These are phyloP conservation scores for Serendipita sp. DNA, from an alignment of 768 basidiomycete genomes.

Conservation along the genomic window DNA sequence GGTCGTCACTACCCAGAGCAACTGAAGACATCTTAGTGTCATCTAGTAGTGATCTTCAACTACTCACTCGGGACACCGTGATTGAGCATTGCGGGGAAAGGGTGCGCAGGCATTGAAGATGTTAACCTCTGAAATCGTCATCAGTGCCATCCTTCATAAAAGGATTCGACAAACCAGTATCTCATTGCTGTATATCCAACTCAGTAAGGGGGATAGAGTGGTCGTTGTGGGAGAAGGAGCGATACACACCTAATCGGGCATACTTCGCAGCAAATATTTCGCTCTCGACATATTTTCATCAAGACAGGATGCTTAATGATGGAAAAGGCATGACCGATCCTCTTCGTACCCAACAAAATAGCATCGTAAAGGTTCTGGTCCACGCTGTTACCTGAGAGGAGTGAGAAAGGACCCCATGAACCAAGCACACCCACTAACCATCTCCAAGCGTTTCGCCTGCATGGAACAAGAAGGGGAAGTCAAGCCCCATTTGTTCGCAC, in stretches of 20 bases:
- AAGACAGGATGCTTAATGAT: constrained; percentile 62
- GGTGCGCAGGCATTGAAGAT: constrained; percentile 67
- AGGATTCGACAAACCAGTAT: constrained; percentile 33
- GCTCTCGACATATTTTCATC: constrained; percentile 47
- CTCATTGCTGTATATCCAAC: constrained; percentile 38
- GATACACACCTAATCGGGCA: constrained; percentile 63
- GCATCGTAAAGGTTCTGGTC: constrained; percentile 68
- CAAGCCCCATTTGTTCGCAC: constrained; percentile 38
- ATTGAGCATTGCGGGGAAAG: constrained; percentile 53
- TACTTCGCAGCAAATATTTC: constrained; percentile 49
- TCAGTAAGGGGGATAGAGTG: not conserved
- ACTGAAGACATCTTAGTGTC: constrained; percentile 19
- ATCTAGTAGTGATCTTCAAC: not conserved
- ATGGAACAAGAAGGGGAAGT: constrained; percentile 65
- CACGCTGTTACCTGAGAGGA: constrained; percentile 25
- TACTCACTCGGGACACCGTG: constrained; percentile 37
- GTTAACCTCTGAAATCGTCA: constrained; percentile 38
- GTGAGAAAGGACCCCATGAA: not conserved
- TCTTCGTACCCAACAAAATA: constrained; percentile 57
- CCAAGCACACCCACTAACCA: constrained; percentile 21
- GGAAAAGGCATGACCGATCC: constrained; percentile 72
- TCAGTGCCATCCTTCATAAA: not conserved
- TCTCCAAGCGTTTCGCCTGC: constrained; percentile 71
- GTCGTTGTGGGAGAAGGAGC: not conserved
- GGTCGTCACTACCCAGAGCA: constrained; percentile 58